Evolutionary conservation across 306 rosid species (phyloP).

Genomic region (Ammopiptanthus mongolicus): DNA sequence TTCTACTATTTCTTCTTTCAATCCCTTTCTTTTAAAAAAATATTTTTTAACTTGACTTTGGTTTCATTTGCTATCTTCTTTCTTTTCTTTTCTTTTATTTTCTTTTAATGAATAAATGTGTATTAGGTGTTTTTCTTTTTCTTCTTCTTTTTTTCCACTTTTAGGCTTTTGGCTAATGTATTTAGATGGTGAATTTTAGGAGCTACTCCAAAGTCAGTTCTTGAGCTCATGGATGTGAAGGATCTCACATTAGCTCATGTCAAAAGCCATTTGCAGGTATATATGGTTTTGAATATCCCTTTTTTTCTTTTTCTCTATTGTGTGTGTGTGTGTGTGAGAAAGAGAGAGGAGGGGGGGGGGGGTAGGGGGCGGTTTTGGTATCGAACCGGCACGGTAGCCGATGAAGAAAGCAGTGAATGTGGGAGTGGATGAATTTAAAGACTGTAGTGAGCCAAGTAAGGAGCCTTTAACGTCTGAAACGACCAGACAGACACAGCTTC

Average conservation of each 20-base stretch:
- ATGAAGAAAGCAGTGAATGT: slow-evolving; percentile 42
- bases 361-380: not conserved
- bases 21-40: not conserved
- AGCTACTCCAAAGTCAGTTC: slow-evolving; percentile 94
- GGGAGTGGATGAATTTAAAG: slow-evolving; percentile 35
- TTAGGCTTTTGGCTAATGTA: slow-evolving; percentile 21
- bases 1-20: not conserved
- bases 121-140: not conserved
- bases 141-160: not conserved
- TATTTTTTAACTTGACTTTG: not conserved
- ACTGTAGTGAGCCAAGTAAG: slow-evolving; percentile 18
- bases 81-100: not conserved
- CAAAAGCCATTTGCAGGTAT: slow-evolving; percentile 95
- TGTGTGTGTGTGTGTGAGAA: not conserved
- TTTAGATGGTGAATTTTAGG: slow-evolving; percentile 47
- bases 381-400: slow-evolving; percentile 41
- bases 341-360: not conserved
- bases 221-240: slow-evolving; percentile 97
- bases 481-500: slow-evolving; percentile 40
- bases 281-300: not conserved
- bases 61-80: not conserved
- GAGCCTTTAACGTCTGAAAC: slow-evolving; percentile 43
- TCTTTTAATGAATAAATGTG: not conserved
- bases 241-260: slow-evolving; percentile 97
- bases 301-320: slow-evolving; percentile 1